A percentile compares a stretch with the other conserved stretches of the same genome.
Conservation (phyloP, 106 monocot genomes). For the Posidonia australis region DNA sequence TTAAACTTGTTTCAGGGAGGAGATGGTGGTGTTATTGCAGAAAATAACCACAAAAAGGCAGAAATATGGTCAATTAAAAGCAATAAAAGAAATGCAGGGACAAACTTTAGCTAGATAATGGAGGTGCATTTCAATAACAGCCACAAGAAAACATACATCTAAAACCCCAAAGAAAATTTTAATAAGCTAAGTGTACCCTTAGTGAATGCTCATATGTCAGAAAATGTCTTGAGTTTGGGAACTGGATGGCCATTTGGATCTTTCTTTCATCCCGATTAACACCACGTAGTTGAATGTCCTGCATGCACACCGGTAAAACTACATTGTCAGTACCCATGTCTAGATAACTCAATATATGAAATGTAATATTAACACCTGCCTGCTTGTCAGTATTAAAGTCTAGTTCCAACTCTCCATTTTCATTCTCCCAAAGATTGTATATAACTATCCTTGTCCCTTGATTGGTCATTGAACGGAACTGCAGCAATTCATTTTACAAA, state of each 20-base stretch:
- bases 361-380: slow-evolving; percentile 18
- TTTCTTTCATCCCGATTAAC: slow-evolving; percentile 83
- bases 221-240: slow-evolving; percentile 84
- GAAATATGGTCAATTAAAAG: too few relatives aligned
- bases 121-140: not conserved
- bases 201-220: slow-evolving; percentile 80
- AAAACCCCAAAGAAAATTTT: too few relatives aligned
- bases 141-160: too few relatives aligned
- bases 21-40: too few relatives aligned
- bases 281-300: slow-evolving; percentile 93
- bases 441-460: slow-evolving; percentile 82
- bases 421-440: slow-evolving; percentile 94
- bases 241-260: slow-evolving; percentile 69
- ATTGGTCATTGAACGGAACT: slow-evolving; percentile 24
- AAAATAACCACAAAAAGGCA: too few relatives aligned
- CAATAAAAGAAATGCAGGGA: too few relatives aligned
- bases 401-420: slow-evolving; percentile 75
- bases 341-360: not conserved
- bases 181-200: slow-evolving; percentile 34
- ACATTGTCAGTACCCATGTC: not conserved
- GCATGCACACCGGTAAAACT: slow-evolving; percentile 8
- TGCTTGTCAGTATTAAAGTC: slow-evolving; percentile 63
- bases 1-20: too few relatives aligned
- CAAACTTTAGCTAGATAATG: not conserved
- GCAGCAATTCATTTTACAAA: not conserved